These are phyloP conservation scores for Chaetomiaceae sp. DNA, from an alignment of 2,329 filamentous ascomycete species.

Conservation along the genomic window DNA sequence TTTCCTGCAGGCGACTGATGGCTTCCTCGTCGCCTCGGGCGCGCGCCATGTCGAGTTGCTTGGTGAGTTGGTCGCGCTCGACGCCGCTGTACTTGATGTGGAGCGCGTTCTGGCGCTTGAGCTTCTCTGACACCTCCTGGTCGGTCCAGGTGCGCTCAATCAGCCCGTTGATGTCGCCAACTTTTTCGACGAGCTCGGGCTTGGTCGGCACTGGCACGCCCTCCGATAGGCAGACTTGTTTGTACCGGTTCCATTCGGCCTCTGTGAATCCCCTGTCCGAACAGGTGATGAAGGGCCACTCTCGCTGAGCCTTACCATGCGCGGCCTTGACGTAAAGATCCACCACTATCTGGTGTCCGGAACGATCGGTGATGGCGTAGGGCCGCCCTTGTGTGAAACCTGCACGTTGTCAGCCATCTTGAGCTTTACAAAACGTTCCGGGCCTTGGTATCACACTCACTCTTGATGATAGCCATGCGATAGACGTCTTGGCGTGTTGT, in stretches of 20 bases:
- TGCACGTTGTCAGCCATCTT: constrained; percentile 33
- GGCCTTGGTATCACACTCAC: constrained; percentile 41
- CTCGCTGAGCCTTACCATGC: constrained; percentile 76
- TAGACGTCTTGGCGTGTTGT: constrained; percentile 73
- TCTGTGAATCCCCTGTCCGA: constrained; percentile 85
- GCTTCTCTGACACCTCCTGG: constrained; percentile 73
- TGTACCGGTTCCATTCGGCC: constrained; percentile 76
- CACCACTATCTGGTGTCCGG: constrained; percentile 73
- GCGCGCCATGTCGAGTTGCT: constrained; percentile 63
- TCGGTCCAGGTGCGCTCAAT: constrained; percentile 79
- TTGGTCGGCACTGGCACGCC: constrained; percentile 71
- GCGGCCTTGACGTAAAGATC: constrained; percentile 80
- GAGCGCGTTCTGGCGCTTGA: constrained; percentile 65
- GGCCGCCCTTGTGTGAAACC: constrained; percentile 74
- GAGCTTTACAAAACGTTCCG: no score
- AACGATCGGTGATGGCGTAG: constrained; percentile 72
- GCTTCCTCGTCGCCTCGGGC: constrained; percentile 58
- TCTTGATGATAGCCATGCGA: constrained; percentile 82
- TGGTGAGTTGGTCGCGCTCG: constrained; percentile 63
- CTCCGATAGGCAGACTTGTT: constrained; percentile 68
- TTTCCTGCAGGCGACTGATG: constrained; percentile 51
- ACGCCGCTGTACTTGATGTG: constrained; percentile 62
- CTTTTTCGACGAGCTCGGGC: constrained; percentile 63
- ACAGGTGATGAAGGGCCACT: constrained; percentile 86
- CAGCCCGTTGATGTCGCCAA: constrained; percentile 73